These are phyloP conservation scores for Ceratocystis destructans DNA, from an alignment of 2,329 filamentous ascomycete genomes.

Conservation along the genomic window DNA sequence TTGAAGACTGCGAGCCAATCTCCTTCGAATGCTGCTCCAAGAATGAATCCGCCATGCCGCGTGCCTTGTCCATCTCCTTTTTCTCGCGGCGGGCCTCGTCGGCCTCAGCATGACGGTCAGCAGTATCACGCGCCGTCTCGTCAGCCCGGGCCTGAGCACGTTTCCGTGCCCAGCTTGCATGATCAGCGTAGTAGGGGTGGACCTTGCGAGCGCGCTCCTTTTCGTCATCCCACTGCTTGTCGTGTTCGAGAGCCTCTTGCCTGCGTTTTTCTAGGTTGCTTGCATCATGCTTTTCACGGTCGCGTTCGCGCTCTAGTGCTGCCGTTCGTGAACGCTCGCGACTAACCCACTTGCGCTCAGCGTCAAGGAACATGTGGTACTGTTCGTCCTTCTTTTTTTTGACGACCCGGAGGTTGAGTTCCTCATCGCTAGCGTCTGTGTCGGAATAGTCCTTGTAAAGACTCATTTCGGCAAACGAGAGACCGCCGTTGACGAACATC, in stretches of 20 bases:
- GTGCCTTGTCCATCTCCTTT: constrained; percentile 62
- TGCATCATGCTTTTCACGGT: constrained; percentile 63
- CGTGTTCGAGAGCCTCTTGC: constrained; percentile 51
- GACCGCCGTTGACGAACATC: constrained; percentile 58
- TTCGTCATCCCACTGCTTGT: constrained; percentile 77
- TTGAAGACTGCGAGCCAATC: constrained; percentile 30
- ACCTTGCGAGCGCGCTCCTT: constrained; percentile 57
- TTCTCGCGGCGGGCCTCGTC: constrained; percentile 57
- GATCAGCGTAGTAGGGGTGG: constrained; percentile 78
- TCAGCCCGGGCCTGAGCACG: constrained; percentile 58
- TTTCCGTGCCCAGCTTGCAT: constrained; percentile 70
- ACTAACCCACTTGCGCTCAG: constrained; percentile 82
- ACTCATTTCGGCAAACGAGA: constrained; percentile 30
- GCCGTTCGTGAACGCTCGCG: constrained; percentile 72
- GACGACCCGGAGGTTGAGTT: constrained; percentile 59
- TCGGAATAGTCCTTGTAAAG: constrained; percentile 59
- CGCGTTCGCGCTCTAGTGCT: constrained; percentile 72
- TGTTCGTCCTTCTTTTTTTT: constrained; percentile 60
- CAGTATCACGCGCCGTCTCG: constrained; percentile 66
- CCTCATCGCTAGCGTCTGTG: constrained; percentile 73
- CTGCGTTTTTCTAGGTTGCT: constrained; percentile 51
- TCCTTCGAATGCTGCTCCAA: constrained; percentile 72
- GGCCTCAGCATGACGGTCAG: constrained; percentile 65
- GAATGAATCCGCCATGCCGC: constrained; percentile 81
- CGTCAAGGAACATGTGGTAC: constrained; percentile 69